Base-by-base conservation (phyloP, 768 basidiomycete genomes). In the Porphyrellus cyaneotinctus region DNA sequence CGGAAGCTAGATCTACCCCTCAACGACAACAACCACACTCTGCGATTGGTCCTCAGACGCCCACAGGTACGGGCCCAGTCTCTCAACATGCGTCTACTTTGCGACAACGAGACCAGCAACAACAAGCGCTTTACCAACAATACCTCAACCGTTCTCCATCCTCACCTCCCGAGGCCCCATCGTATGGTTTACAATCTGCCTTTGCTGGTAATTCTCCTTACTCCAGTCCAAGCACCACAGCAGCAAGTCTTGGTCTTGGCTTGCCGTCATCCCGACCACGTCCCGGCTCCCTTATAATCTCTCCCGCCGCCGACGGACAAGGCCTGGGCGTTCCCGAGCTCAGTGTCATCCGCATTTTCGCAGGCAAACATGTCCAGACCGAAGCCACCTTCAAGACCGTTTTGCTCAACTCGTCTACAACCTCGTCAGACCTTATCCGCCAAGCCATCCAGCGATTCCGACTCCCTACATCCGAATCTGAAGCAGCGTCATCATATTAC, bases 311-410 rank as follows among this genome's bases (percentile, higher is more conserved):
- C 23, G 84, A 88, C 61, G 83, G 78, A 8, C 80, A 83, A 51
- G 82, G 82, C 3, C 72, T 78, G 0, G 75, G 75, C 8, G 81
- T 89, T 4, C 91, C 89, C 0, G 86, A 94, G 49, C 80, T 99
- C 50, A 97, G 88, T 61, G 97, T 99, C 56, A 86, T 99, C 46
- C 89, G 97, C 23, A 84, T 99, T 35, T 99, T 99, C 64, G 95
- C 95, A 0, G 97, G 95, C 26, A 84, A 87, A 58, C 79, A 91
- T 58, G 67, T 98, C 57, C 85, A 93, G 66, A 91, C 93, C 0
- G 95, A 98, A 61, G 92, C 94, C 2, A 97, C 95, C 6, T 99
- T 99, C 80, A 98, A 98, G 75, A 98, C 97, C 7, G 97, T 95
- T 1, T 72, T 98, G 17, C 79, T 98, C 51, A 97, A 95, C 62